Evolutionary conservation across 345 rosid genomes (phyloP), one percentile per base, ranked within the genome.

Genomic region (Arabis alpina): DNA sequence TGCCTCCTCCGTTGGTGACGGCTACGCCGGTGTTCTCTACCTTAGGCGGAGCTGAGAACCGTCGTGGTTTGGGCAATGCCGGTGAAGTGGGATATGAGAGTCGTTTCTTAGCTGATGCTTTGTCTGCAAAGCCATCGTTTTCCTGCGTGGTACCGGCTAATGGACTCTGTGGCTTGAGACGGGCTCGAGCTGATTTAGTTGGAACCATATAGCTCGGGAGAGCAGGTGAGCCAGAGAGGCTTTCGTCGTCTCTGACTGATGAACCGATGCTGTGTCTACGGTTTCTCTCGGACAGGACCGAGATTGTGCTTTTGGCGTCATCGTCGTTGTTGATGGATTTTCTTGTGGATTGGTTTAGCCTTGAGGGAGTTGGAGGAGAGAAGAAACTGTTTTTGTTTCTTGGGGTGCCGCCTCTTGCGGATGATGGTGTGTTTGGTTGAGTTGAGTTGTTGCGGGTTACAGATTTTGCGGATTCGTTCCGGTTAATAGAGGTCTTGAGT

Each of bases 161-260:
- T 4, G 92, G 83, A 28, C 82, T 85, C 53, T 86, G 95, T 34
- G 84, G 68, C 83, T 87, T 77, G 54, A 91, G 81, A 80, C 85
- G 91, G 1, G 97, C 98, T 76, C 85, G 78, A 59, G 98, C 99
- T 52, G 96, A 90, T 70, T 91, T 64, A 0, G 99, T 95, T 13
- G 96, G 83, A 49, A 90, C 89, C 98, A 90, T 95, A 81, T 92
- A 95, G 68, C 98, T 89, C 1, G 90, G 98, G 64, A 87, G 80
- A 65, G 49, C 73, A 14, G 85, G 84, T 32, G 86, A 84, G 74
- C 87, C 80, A 3, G 81, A 82, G 0, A 86, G 82, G 75, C 97
- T 94, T 75, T 90, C 89, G n/a, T 90, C 90, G 16, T 93, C 97
- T 64, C 83, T 76, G 4, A 87, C 83, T 0, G 78, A 75, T 40